phyloP scores from a whole-genome alignment of 495 filamentous ascomycete species.

The Neurospora africana region DNA sequence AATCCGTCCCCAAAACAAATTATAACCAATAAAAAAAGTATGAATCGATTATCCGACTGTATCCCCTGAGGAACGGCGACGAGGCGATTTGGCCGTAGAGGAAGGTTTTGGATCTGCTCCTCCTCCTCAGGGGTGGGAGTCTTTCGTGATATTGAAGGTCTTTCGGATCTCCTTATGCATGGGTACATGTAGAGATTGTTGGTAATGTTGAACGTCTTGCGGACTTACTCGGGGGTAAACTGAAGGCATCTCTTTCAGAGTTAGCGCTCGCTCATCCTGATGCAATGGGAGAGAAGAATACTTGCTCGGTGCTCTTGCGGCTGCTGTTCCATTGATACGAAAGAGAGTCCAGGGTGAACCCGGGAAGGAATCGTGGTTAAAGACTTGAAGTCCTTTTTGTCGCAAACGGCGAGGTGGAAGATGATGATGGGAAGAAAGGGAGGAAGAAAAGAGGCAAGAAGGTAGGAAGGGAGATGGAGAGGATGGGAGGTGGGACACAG shows the following conservation, averaged over 20 bases:
- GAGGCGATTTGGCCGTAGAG: too few relatives aligned
- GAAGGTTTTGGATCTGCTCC: too few relatives aligned
- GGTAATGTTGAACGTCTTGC: too few relatives aligned
- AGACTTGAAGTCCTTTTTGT: not conserved
- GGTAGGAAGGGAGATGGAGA: not conserved
- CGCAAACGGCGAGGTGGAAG: not conserved
- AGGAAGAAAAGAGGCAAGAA: not conserved
- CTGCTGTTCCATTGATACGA: not conserved
- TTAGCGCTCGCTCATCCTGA: not conserved
- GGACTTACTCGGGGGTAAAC: too few relatives aligned
- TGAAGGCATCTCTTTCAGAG: not conserved
- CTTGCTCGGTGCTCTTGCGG: not conserved
- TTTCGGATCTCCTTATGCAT: too few relatives aligned
- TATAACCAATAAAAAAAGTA: too few relatives aligned
- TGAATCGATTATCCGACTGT: too few relatives aligned
- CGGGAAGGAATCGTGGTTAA: not conserved
- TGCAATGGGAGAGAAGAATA: not conserved
- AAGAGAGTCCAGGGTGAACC: not conserved
- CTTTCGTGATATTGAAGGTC: too few relatives aligned
- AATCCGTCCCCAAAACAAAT: too few relatives aligned
- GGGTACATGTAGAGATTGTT: too few relatives aligned
- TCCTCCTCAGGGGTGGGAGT: too few relatives aligned
- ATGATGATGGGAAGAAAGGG: not conserved
- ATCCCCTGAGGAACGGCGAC: too few relatives aligned
- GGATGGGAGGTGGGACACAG: not conserved